These are phyloP conservation scores for Chytriomyces confervae DNA, from an alignment of 192 early-diverging fungal species.

Conservation along the genomic window DNA sequence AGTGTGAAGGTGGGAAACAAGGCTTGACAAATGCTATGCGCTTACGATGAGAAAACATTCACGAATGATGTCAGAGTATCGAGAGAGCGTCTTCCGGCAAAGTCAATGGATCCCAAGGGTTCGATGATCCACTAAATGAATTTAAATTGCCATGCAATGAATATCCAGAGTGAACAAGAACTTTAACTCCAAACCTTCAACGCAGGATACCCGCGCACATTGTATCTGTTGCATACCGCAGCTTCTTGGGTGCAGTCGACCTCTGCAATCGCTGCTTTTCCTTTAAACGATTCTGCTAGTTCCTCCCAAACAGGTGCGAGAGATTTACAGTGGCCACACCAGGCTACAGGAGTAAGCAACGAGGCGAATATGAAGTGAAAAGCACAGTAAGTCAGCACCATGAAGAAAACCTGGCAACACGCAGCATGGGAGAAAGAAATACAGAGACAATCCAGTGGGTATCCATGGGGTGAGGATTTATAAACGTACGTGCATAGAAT, in stretches of 20 bases:
- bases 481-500: conserved; percentile 1
- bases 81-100: conserved; percentile 52
- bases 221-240: conserved; percentile 45
- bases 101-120: conserved; percentile 46
- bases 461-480: neutral
- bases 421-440: no score
- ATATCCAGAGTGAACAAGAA: no score
- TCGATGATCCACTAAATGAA: conserved; percentile 40
- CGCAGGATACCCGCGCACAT: conserved; percentile 81
- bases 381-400: no score
- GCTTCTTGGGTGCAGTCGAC: conserved; percentile 72
- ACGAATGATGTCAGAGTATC: conserved; percentile 55
- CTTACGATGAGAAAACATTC: conserved; percentile 13
- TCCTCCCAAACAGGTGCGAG: conserved; percentile 71
- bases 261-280: conserved; percentile 72
- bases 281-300: conserved; percentile 59
- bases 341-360: neutral
- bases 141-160: no score
- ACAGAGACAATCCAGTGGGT: neutral
- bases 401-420: no score
- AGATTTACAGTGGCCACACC: conserved; percentile 40
- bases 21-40: neutral
- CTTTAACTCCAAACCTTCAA: conserved; percentile 46
- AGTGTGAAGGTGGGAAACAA: neutral
- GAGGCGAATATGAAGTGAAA: no score